Evolutionary conservation across 2,329 filamentous ascomycete genomes (phyloP).

Genomic region (Nothophoma quercina): DNA sequence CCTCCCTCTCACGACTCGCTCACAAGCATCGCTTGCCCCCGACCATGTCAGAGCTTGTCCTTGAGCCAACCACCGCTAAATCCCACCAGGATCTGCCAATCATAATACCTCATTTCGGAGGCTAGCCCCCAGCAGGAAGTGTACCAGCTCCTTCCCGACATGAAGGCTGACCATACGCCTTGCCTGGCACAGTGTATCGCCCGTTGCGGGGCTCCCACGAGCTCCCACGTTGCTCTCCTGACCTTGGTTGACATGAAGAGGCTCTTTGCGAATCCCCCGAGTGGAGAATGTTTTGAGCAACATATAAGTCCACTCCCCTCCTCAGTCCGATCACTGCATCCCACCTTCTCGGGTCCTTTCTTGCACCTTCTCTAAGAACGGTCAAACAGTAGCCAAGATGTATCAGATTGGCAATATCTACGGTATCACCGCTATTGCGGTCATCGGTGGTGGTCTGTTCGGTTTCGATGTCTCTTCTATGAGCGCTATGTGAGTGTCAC

Average conservation of each 20-base stretch:
- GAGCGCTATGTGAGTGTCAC: slow-evolving; percentile 57
- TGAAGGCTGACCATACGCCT: neutral
- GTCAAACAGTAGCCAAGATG: slow-evolving; percentile 27
- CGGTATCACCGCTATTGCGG: slow-evolving; percentile 64
- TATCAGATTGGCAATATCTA: slow-evolving; percentile 64
- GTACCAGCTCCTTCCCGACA: slow-evolving; percentile 22
- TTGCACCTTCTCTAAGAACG: neutral
- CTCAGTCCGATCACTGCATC: slow-evolving; percentile 2
- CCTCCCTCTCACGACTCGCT: slow-evolving; percentile 20
- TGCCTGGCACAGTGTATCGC: slow-evolving; percentile 21
- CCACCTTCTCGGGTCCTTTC: slow-evolving; percentile 12
- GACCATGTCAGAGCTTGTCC: slow-evolving; percentile 30
- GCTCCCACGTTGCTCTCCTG: slow-evolving; percentile 25
- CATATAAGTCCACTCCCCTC: slow-evolving; percentile 25
- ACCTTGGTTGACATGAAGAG: slow-evolving; percentile 14
- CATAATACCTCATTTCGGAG: slow-evolving; percentile 20
- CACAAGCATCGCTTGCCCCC: slow-evolving; percentile 26
- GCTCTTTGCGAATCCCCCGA: slow-evolving; percentile 2
- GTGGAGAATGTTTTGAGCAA: neutral
- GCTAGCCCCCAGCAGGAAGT: slow-evolving; percentile 26
- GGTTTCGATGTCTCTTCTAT: slow-evolving; percentile 83
- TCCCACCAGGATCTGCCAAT: slow-evolving; percentile 25
- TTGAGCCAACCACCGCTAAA: slow-evolving; percentile 10
- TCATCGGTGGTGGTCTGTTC: slow-evolving; percentile 73
- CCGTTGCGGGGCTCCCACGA: slow-evolving; percentile 29